Percentiles rank a stretch among this genome's conserved stretches.
Evolutionary conservation across 2,329 filamentous ascomycete species (phyloP).

Genomic region (Trematosphaeria pertusa): DNA sequence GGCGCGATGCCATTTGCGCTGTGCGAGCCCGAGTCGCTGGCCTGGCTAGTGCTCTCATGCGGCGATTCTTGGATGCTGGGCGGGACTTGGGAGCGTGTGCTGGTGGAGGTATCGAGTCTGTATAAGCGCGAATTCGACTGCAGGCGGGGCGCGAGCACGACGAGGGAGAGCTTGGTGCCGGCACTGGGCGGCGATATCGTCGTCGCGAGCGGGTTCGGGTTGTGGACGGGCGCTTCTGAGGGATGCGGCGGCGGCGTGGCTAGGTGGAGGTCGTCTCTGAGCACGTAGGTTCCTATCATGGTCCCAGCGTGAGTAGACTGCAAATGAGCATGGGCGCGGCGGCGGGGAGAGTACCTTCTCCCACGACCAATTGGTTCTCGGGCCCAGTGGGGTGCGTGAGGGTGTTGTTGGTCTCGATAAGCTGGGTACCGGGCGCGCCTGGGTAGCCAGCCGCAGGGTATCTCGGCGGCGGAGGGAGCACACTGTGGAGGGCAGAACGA

Average conservation of each 20-base stretch:
- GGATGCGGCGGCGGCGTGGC: slow-evolving; percentile 95
- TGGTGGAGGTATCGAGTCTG: slow-evolving; percentile 50
- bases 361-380: slow-evolving; percentile 89
- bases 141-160: slow-evolving; percentile 68
- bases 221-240: slow-evolving; percentile 85
- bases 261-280: slow-evolving; percentile 89
- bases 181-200: slow-evolving; percentile 81
- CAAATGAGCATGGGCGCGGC: slow-evolving; percentile 1
- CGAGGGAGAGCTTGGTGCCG: slow-evolving; percentile 83
- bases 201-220: slow-evolving; percentile 90
- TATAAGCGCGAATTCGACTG: slow-evolving; percentile 52
- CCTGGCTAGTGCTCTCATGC: slow-evolving; percentile 52
- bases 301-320: slow-evolving; percentile 30
- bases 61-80: slow-evolving; percentile 55
- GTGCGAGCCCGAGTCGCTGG: slow-evolving; percentile 54
- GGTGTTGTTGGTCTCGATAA: slow-evolving; percentile 94
- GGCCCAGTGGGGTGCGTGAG: slow-evolving; percentile 79
- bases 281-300: slow-evolving; percentile 78
- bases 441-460: slow-evolving; percentile 81
- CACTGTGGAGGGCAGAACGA: slow-evolving; percentile 49
- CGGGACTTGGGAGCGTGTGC: slow-evolving; percentile 51
- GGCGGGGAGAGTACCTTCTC: slow-evolving; percentile 71
- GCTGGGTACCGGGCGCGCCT: slow-evolving; percentile 72
- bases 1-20: slow-evolving; percentile 44
- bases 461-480: slow-evolving; percentile 82